Evolutionary conservation across 805 yeast species (phyloP).

Genomic region (Hanseniaspora jakobsenii): DNA sequence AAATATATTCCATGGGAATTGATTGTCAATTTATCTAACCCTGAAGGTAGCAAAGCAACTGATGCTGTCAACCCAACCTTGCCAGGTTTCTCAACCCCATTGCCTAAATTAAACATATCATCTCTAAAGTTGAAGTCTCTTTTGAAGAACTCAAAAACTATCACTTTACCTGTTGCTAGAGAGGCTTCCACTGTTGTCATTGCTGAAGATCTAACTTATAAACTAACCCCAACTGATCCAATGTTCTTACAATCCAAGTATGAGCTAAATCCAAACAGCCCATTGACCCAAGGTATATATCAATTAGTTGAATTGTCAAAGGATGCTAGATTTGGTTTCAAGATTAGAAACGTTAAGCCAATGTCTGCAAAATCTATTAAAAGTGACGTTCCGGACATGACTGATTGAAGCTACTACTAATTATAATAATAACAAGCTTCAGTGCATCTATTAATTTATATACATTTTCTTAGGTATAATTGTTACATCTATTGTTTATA

Average conservation of each 20-base stretch:
- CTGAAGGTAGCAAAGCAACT: slow-evolving; percentile 54
- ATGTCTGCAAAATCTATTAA: slow-evolving; percentile 22
- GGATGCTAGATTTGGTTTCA: slow-evolving; percentile 60
- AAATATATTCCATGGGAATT: slow-evolving; percentile 60
- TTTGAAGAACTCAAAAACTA: slow-evolving; percentile 38
- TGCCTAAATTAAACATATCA: slow-evolving; percentile 61
- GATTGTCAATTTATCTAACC: slow-evolving; percentile 50
- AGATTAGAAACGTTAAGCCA: slow-evolving; percentile 51
- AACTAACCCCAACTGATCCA: slow-evolving; percentile 53
- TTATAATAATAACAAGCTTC: too few relatives aligned
- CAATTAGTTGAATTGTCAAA: slow-evolving; percentile 48
- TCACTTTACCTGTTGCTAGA: slow-evolving; percentile 54
- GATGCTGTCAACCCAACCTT: slow-evolving; percentile 55
- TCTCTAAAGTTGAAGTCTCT: slow-evolving; percentile 55
- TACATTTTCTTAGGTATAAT: too few relatives aligned
- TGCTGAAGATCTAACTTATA: slow-evolving; percentile 50
- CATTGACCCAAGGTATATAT: slow-evolving; percentile 35
- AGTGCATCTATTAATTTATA: too few relatives aligned
- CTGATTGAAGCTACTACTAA: too few relatives aligned
- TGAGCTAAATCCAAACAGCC: slow-evolving; percentile 42
- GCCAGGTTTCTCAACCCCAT: slow-evolving; percentile 64
- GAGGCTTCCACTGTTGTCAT: slow-evolving; percentile 67
- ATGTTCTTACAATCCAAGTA: slow-evolving; percentile 78
- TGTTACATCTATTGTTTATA: too few relatives aligned
- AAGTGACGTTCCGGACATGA: slow-evolving; percentile 12